These are phyloP conservation scores for Fusarium haematococcum DNA, from an alignment of 2,329 filamentous ascomycete genomes.

Conservation along the genomic window DNA sequence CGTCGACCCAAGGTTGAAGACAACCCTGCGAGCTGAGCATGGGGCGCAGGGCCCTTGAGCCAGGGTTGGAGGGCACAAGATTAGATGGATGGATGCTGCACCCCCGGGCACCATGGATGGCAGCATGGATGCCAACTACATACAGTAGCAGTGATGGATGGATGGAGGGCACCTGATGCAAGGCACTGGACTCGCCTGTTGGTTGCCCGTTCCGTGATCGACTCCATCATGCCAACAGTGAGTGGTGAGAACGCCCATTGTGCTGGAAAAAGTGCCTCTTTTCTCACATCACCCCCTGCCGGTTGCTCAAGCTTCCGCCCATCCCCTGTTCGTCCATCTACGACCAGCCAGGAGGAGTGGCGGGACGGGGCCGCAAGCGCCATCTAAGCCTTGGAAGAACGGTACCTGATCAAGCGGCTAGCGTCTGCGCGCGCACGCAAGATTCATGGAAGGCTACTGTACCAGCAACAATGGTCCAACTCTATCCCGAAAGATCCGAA, in stretches of 20 bases:
- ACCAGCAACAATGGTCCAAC: background rate
- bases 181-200: slow-evolving; percentile 35
- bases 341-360: slow-evolving; percentile 34
- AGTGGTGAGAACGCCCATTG: background rate
- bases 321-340: slow-evolving; percentile 29
- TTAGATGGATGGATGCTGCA: slow-evolving; percentile 29
- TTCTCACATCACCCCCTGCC: slow-evolving; percentile 29
- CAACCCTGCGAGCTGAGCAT: slow-evolving; percentile 49
- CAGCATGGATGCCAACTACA: background rate
- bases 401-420: slow-evolving; percentile 41
- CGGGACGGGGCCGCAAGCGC: slow-evolving; percentile 45
- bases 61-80: slow-evolving; percentile 25
- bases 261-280: slow-evolving; percentile 18
- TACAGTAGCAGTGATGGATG: background rate
- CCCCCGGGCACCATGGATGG: background rate
- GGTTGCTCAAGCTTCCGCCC: slow-evolving; percentile 34
- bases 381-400: slow-evolving; percentile 45
- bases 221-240: background rate
- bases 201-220: background rate
- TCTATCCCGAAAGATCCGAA: slow-evolving; percentile 28
- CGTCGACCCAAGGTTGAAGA: slow-evolving; percentile 35
- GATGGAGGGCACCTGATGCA: slow-evolving; percentile 31
- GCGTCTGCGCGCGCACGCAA: slow-evolving; percentile 31
- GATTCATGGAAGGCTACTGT: background rate
- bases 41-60: slow-evolving; percentile 46